These are phyloP conservation scores for Deakozyma indianensis DNA, from an alignment of 805 yeast genomes.

Conservation along the genomic window DNA sequence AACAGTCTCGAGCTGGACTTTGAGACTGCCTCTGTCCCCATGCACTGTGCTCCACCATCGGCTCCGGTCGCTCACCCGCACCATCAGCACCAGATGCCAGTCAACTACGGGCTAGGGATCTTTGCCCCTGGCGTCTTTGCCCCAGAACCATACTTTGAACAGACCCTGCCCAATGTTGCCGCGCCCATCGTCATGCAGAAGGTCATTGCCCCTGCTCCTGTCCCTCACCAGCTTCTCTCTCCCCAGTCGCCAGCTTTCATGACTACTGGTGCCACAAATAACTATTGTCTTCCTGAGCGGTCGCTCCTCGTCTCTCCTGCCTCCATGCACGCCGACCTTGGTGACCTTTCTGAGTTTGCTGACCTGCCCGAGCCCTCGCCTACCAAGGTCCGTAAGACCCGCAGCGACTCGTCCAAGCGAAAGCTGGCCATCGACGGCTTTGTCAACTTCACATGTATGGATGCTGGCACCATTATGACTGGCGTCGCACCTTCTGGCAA, in stretches of 20 bases:
- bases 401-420: background rate
- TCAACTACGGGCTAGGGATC: slow-evolving; percentile 1
- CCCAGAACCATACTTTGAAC: background rate
- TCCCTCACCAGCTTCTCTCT: background rate
- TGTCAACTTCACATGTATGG: background rate
- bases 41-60: background rate
- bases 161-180: background rate
- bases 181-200: background rate
- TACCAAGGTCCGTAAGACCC: background rate
- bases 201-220: background rate
- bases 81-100: background rate
- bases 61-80: background rate
- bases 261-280: too few relatives aligned
- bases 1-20: background rate
- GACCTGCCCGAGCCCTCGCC: background rate
- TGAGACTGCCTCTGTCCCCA: too few relatives aligned
- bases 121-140: background rate
- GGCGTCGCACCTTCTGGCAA: background rate
- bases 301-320: too few relatives aligned
- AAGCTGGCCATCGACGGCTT: background rate
- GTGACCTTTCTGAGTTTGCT: too few relatives aligned
- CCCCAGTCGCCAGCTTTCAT: background rate
- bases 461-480: background rate
- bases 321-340: too few relatives aligned
- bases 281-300: too few relatives aligned